These are phyloP conservation scores for Takashimella koratensis DNA, from an alignment of 1,284 basidiomycete genomes.

Conservation along the genomic window DNA sequence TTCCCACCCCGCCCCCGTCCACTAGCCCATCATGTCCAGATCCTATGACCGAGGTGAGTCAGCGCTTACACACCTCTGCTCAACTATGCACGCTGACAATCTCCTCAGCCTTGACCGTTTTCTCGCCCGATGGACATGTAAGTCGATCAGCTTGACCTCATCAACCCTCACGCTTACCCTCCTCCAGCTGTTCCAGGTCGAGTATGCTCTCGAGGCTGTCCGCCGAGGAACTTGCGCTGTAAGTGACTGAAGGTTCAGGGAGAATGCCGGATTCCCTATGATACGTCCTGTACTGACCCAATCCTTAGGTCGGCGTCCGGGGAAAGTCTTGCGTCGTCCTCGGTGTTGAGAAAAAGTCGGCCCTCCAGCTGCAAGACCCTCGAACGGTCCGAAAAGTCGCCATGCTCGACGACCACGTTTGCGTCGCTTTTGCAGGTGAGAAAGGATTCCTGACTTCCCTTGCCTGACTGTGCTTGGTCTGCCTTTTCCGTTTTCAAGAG, in stretches of 20 bases:
- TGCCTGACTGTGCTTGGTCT: no score
- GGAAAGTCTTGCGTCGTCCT: constrained; percentile 93
- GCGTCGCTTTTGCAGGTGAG: constrained; percentile 93
- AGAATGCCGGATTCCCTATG: no score
- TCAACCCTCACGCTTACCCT: constrained; percentile 3
- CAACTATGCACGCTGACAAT: neutral
- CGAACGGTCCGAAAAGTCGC: constrained; percentile 96
- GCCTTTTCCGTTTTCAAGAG: no score
- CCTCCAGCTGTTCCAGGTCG: constrained; percentile 60
- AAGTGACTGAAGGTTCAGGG: no score
- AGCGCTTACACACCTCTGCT: neutral
- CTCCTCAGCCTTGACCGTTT: constrained; percentile 68
- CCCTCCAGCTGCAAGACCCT: constrained; percentile 95
- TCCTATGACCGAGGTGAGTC: constrained; percentile 50
- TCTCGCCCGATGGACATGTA: constrained; percentile 88
- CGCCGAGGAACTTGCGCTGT: constrained; percentile 97
- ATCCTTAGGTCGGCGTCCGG: constrained; percentile 80
- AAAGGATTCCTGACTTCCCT: no score
- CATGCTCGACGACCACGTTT: constrained; percentile 97
- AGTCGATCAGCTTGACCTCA: constrained; percentile 17
- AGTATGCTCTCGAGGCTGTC: constrained; percentile 97
- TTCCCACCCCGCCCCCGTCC: neutral
- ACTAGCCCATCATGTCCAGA: constrained; percentile 44
- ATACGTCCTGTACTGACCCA: constrained; percentile 1
- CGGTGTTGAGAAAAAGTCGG: constrained; percentile 98